Base-by-base conservation (phyloP, 441 rosid genomes). In the Erysimum cheiri region DNA sequence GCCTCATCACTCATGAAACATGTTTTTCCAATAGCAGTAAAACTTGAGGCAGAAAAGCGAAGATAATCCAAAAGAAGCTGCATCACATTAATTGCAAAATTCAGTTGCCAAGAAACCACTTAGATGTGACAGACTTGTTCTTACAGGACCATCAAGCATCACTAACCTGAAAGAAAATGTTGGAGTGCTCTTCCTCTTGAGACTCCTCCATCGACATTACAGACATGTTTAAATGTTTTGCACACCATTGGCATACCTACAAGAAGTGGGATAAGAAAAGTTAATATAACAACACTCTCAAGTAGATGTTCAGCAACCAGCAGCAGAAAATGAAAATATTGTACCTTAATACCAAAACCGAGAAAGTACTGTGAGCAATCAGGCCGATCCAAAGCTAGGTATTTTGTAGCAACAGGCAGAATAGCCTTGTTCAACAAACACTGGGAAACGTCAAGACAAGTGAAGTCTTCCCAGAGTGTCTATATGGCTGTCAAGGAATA, bases 201-300 rank as follows among this genome's bases (percentile, higher is more conserved):
- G 95, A 92, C 63, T 87, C 97, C 71, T 80, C 88, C 53, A 80
- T 74, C 2, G 96, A 95, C 95, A 90, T 84, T 11, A 78, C 67
- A 62, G 90, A 90, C 98, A 87, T 94, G 81, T 83, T 85, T 59
- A 94, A 69, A 84, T 94, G 99, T 77, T 92, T 95, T 60, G 87
- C 81, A 75, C 93, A 92, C 98, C 99, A 95, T 58, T 72, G 48
- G 73, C 90, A 79, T 57, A 86, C 98, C 99, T 94, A 75, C 49
- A 47, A 52, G 59, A 80, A 46, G 17, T 8, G 53, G 8, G 50
- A 12, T 54, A 57, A 68, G 19, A 44, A 37, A 17, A 64, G 6
- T 3, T 57, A 46, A 64, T 24, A 37, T 44, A 60, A 66, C 69
- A 13, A 7, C 9, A 5, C 15, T n/a, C 36, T 10, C 29, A 28